Conservation (phyloP, 2,329 filamentous ascomycete species). For the Rhynchosporium graminicola region DNA sequence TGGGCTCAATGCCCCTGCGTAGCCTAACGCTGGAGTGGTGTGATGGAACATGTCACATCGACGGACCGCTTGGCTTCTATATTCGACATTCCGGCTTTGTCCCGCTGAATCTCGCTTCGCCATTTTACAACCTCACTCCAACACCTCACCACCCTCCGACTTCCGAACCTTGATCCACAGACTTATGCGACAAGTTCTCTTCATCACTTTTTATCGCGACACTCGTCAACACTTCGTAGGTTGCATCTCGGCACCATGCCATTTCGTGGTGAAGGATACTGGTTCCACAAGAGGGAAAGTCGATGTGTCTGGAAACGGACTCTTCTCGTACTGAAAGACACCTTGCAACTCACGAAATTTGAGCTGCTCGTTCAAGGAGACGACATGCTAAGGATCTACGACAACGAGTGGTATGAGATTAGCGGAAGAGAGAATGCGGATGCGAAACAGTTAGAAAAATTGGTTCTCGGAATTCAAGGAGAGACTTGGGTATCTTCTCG, state of each 20-base stretch:
- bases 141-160: not conserved
- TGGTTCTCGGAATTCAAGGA: not conserved
- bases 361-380: not conserved
- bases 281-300: not conserved
- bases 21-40: not conserved
- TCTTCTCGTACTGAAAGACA: not conserved
- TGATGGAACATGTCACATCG: too few species aligned
- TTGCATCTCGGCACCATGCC: not conserved
- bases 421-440: not conserved
- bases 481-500: not conserved
- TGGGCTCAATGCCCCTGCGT: not conserved
- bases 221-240: not conserved
- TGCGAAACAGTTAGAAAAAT: not conserved
- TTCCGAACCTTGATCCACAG: not conserved
- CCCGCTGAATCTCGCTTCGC: not conserved
- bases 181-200: not conserved
- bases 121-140: not conserved
- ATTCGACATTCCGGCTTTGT: too few species aligned
- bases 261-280: not conserved
- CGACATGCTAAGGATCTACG: not conserved
- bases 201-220: not conserved
- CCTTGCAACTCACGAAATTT: not conserved
- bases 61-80: too few species aligned
- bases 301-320: conserved; percentile 1
- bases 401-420: not conserved